These are phyloP conservation scores for Westerdykella aurantiaca DNA, from an alignment of 2,329 filamentous ascomycete species.

Conservation along the genomic window DNA sequence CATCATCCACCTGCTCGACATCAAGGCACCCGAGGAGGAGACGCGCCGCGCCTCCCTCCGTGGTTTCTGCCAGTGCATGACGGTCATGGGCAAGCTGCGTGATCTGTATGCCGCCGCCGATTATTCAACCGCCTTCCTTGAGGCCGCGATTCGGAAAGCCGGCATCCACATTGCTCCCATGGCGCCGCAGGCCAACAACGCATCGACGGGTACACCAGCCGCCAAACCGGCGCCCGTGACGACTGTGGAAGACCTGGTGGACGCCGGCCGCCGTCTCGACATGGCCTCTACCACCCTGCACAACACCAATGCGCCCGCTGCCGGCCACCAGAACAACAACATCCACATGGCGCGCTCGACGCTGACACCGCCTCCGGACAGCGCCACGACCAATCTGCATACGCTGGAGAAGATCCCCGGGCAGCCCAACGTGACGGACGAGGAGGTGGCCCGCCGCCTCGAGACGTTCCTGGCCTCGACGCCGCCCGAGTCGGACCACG, in stretches of 20 bases:
- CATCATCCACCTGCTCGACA: slow-evolving; percentile 88
- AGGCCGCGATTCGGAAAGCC: slow-evolving; percentile 82
- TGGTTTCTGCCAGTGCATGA: slow-evolving; percentile 88
- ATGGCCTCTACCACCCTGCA: slow-evolving; percentile 8
- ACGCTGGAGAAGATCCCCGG: slow-evolving; percentile 26
- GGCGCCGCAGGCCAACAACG: slow-evolving; percentile 10
- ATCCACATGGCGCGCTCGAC: slow-evolving; percentile 13
- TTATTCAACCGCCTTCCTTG: slow-evolving; percentile 91
- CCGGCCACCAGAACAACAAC: slow-evolving; percentile 13
- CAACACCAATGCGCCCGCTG: slow-evolving; percentile 7
- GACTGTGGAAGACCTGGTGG: slow-evolving; percentile 43
- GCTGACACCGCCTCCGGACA: slow-evolving; percentile 40
- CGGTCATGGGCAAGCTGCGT: slow-evolving; percentile 77
- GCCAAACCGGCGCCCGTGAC: slow-evolving; percentile 30
- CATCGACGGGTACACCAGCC: slow-evolving; percentile 9
- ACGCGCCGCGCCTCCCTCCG: slow-evolving; percentile 67
- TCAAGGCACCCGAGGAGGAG: slow-evolving; percentile 72
- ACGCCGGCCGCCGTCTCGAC: slow-evolving; percentile 41
- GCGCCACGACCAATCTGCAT: slow-evolving; percentile 29
- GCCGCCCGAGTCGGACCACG: slow-evolving; percentile 42
- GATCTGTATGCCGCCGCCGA: slow-evolving; percentile 93
- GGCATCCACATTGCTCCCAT: slow-evolving; percentile 62
- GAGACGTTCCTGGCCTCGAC: slow-evolving; percentile 48
- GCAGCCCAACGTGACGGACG: slow-evolving; percentile 37
- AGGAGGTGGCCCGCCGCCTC: slow-evolving; percentile 44